Evolutionary conservation across 371 early-diverging fungal genomes (phyloP).

Genomic region (Apophysomyces variabilis): DNA sequence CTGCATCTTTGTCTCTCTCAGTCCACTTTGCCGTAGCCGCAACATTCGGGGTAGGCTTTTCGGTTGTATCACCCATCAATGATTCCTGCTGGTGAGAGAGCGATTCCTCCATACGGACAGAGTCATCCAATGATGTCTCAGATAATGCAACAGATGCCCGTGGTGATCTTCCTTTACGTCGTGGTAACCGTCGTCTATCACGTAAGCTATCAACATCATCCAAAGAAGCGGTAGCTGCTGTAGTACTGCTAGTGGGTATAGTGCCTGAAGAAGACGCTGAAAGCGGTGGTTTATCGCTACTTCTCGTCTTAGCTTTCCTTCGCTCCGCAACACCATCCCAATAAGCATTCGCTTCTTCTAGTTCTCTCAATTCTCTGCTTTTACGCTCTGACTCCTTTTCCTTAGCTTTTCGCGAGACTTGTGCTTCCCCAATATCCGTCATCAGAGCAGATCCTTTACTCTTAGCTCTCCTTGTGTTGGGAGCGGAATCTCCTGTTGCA

Average conservation of each 20-base stretch:
- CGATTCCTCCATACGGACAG: background rate
- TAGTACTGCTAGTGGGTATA: background rate
- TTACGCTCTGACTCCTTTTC: constrained; percentile 54
- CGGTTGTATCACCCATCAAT: background rate
- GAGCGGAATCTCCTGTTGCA: constrained; percentile 36
- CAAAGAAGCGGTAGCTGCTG: background rate
- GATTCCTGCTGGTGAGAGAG: background rate
- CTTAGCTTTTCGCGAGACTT: constrained; percentile 50
- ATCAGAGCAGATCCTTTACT: constrained; percentile 67
- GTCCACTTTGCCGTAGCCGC: constrained; percentile 69
- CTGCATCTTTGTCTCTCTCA: constrained; percentile 73
- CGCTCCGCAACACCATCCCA: constrained; percentile 49
- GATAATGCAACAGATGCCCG: constrained; percentile 13
- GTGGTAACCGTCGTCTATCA: constrained; percentile 22
- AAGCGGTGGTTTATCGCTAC: constrained; percentile 17
- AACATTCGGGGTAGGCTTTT: constrained; percentile 9
- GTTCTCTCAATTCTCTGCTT: constrained; percentile 42
- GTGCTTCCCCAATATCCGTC: constrained; percentile 69
- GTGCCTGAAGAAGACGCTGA: constrained; percentile 12
- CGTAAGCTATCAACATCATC: constrained; percentile 10
- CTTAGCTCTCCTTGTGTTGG: constrained; percentile 46
- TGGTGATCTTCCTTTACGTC: constrained; percentile 38
- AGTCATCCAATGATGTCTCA: background rate
- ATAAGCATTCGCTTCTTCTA: constrained; percentile 47
- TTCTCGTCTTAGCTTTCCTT: constrained; percentile 27